A percentile compares a stretch with the other conserved stretches of the same genome.
Evolutionary conservation across 163 green algal genomes (phyloP).

Genomic region (Chlorella variabilis): DNA sequence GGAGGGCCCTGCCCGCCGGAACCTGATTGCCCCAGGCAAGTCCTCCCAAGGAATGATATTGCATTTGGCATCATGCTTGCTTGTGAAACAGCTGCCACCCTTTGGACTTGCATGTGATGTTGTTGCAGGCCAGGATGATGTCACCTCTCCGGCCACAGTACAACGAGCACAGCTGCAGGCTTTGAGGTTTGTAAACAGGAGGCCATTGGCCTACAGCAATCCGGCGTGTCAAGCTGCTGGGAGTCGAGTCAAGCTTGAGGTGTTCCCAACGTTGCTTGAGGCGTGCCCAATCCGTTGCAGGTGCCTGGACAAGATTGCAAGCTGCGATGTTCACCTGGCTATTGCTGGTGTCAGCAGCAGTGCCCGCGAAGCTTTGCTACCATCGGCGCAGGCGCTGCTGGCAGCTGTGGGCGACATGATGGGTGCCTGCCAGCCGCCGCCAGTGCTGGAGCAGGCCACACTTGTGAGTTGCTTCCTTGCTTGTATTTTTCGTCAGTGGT

Average conservation of each 20-base stretch:
- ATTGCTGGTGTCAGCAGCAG: constrained; percentile 24
- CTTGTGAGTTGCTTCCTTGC: constrained; percentile 31
- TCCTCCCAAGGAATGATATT: not conserved
- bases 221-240: too few species aligned
- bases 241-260: too few species aligned
- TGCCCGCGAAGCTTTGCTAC: constrained; percentile 28
- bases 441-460: constrained; percentile 32
- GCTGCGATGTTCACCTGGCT: not conserved
- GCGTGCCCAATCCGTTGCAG: not conserved
- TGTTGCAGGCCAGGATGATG: constrained; percentile 39
- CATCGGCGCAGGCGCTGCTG: constrained; percentile 18
- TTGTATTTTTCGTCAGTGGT: too few species aligned
- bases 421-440: constrained; percentile 14
- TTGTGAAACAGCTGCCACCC: not conserved
- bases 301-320: constrained; percentile 27
- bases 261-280: not conserved
- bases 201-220: too few species aligned
- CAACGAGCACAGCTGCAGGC: constrained; percentile 41
- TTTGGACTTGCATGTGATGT: too few species aligned
- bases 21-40: constrained; percentile 29
- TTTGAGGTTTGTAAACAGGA: constrained; percentile 32
- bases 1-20: constrained; percentile 29
- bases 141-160: constrained; percentile 37
- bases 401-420: constrained; percentile 33
- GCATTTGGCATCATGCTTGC: not conserved